phyloP scores from a whole-genome alignment of 192 early-diverging fungal genomes.

The Anaeromyces robustus region DNA sequence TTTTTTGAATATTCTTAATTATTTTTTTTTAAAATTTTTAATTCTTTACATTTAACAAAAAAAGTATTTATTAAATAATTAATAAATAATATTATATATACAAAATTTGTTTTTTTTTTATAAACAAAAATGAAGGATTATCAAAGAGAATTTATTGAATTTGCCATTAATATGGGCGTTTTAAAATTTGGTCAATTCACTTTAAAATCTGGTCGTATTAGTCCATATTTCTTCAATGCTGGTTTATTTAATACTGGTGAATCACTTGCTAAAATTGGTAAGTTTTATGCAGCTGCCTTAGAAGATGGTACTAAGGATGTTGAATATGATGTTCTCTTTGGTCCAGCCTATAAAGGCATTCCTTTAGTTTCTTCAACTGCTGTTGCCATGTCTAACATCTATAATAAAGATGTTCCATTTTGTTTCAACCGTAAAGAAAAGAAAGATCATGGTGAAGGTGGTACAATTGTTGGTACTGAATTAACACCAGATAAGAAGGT shows the following conservation, averaged over 20 bases:
- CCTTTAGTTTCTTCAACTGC: slow-evolving; percentile 74
- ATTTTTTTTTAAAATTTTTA: no score
- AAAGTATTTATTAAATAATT: no score
- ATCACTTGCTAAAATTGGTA: slow-evolving; percentile 64
- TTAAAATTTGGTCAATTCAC: slow-evolving; percentile 84
- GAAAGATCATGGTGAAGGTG: slow-evolving; percentile 98
- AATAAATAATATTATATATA: no score
- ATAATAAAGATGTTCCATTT: slow-evolving; percentile 58
- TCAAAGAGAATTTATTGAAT: slow-evolving; percentile 86
- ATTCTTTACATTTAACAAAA: no score
- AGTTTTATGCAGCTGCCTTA: slow-evolving; percentile 80
- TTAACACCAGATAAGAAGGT: slow-evolving; percentile 48
- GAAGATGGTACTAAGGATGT: slow-evolving; percentile 30
- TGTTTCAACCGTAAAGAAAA: slow-evolving; percentile 96
- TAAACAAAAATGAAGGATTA: slow-evolving; percentile 38
- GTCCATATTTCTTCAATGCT: slow-evolving; percentile 97
- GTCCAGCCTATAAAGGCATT: slow-evolving; percentile 98
- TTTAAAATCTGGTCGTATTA: slow-evolving; percentile 86
- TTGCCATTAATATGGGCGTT: slow-evolving; percentile 70
- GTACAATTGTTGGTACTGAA: slow-evolving; percentile 77
- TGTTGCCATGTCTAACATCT: slow-evolving; percentile 49
- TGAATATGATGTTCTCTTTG: slow-evolving; percentile 78
- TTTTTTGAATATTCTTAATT: no score
- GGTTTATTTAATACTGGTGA: slow-evolving; percentile 89
- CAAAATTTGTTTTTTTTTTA: no score